Base-by-base conservation (phyloP, 805 yeast genomes). In the Candida broadrunensis region DNA sequence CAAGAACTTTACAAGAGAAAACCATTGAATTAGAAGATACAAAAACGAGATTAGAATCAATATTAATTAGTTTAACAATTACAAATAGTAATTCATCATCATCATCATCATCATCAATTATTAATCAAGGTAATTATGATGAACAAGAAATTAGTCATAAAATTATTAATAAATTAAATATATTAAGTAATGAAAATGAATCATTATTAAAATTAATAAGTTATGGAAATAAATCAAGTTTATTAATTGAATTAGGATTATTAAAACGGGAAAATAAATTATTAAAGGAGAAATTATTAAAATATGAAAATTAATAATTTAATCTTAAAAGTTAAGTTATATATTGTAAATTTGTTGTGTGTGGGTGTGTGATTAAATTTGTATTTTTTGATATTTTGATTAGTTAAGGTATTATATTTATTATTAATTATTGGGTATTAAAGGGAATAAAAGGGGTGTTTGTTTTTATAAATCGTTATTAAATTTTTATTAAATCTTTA, bases 61-160 rank as follows among this genome's bases (percentile, higher is more conserved):
- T 85, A 9, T 41, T 67, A n/a, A 66, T 65, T 15, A 56, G 62
- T 19, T 39, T 55, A 17, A 46, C 59, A 18, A 46, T 65, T 50
- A 21, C 6, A 7, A 21, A 21, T 21, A 26, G 38, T 41, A 5
- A 30, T 35, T 18, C 33, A 19, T 4, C 7, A 17, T n/a, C 9
- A 3, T 17, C 25, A 8, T 6, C 25, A 7, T n/a, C 8, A 18
- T 18, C 36, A 17, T 20, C 11, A 21, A 38, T 43, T 19, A 77
- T 80, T 2, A 67, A 70, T 25, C 61, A 70, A 42, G 89, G 88
- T 2, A 68, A 83, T 42, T 83, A 78, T 56, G 95, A 87, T 52
- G 83, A 79, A 37, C 81, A 85, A 51, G 89, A 85, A 41, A 63
- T 85, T 35, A 80, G 90, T 12, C 93, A 87, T 55, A 81, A 82